Percentiles rank a stretch among this genome's conserved stretches.
phyloP scores from a whole-genome alignment of 305 asterid species.

The Fraxinus paxiana region DNA sequence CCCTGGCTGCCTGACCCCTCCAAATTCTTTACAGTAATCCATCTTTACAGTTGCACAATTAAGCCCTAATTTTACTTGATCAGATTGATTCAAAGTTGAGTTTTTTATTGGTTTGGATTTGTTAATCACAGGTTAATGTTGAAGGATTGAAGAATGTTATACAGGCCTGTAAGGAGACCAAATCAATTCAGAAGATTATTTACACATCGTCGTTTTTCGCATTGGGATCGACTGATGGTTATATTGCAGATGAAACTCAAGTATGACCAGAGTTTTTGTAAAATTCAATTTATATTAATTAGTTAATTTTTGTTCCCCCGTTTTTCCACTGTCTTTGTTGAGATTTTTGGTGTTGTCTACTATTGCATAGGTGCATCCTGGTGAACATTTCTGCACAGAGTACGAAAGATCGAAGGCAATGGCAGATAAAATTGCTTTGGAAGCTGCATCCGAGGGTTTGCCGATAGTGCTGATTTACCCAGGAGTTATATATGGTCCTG shows the following conservation, averaged over 20 bases:
- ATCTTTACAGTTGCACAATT: background rate
- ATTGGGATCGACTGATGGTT: slow-evolving; percentile 77
- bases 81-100: slow-evolving; percentile 2
- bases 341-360: background rate
- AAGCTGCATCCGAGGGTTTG: slow-evolving; percentile 73
- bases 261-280: slow-evolving; percentile 28
- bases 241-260: slow-evolving; percentile 71
- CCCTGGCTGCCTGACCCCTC: slow-evolving; percentile 88
- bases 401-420: slow-evolving; percentile 83
- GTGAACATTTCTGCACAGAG: slow-evolving; percentile 62
- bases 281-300: background rate
- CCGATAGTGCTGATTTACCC: slow-evolving; percentile 83
- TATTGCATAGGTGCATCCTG: slow-evolving; percentile 53
- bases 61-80: background rate
- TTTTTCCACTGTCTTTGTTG: background rate
- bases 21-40: slow-evolving; percentile 48
- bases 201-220: slow-evolving; percentile 92
- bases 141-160: slow-evolving; percentile 82
- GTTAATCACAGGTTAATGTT: slow-evolving; percentile 59
- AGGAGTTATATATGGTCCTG: slow-evolving; percentile 87
- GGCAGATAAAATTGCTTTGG: slow-evolving; percentile 71
- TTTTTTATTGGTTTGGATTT: background rate
- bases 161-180: slow-evolving; percentile 56
- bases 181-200: slow-evolving; percentile 57
- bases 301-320: background rate